phyloP scores from a whole-genome alignment of 1,139 yeast species.

The Yamadazyma siamensis region DNA sequence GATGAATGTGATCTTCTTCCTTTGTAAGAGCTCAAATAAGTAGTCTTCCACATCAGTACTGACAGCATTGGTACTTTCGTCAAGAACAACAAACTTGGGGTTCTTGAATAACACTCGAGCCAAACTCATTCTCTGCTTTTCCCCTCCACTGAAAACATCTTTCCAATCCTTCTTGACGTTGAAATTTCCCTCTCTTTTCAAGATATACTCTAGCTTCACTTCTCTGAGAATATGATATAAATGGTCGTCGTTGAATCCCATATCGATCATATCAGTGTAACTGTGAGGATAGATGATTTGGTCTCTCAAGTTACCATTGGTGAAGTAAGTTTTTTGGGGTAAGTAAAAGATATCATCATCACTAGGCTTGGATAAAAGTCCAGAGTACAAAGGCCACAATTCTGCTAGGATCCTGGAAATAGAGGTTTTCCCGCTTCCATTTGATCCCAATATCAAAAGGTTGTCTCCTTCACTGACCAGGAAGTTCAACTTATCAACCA shows the following conservation, averaged over 20 bases:
- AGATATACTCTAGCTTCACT: constrained; percentile 77
- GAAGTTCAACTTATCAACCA: constrained; percentile 59
- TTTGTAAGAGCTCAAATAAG: constrained; percentile 72
- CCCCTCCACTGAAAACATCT: constrained; percentile 92
- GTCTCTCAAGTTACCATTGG: constrained; percentile 79
- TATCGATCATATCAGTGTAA: constrained; percentile 71
- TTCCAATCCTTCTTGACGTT: constrained; percentile 77
- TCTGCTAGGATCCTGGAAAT: constrained; percentile 84
- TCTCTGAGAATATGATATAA: constrained; percentile 65
- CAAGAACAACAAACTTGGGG: constrained; percentile 81
- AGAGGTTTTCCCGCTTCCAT: constrained; percentile 89
- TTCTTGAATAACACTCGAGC: constrained; percentile 81
- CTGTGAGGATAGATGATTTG: constrained; percentile 85
- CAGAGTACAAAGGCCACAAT: constrained; percentile 86
- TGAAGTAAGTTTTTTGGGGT: constrained; percentile 79
- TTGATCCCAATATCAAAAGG: constrained; percentile 77
- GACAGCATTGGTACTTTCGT: constrained; percentile 92
- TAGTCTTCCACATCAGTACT: constrained; percentile 90
- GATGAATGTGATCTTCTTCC: constrained; percentile 69
- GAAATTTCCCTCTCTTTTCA: constrained; percentile 60
- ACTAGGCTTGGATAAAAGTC: constrained; percentile 76
- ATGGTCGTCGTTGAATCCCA: constrained; percentile 70
- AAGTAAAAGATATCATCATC: constrained; percentile 70
- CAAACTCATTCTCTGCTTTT: constrained; percentile 86
- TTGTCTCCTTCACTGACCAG: constrained; percentile 60